Evolutionary conservation across 116 monocot genomes (phyloP), one percentile per base, ranked within the genome.

Genomic region (Phalaenopsis hybrid): DNA sequence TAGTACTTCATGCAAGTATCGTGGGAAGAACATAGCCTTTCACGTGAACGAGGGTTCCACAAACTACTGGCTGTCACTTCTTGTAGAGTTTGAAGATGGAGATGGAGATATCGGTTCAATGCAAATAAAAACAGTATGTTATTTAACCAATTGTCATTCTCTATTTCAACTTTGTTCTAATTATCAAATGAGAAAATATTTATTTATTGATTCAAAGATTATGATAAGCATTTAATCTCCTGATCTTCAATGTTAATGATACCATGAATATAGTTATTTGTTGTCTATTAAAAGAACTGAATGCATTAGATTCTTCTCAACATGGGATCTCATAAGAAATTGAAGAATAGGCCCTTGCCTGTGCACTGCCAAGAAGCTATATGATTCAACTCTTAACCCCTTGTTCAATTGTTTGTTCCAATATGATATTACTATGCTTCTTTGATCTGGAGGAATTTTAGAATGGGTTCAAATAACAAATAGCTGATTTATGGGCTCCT

Each of bases 1-100:
- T 75, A 96, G 96, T 85, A 92, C 92, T 46, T 88, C 86, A 31
- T 96, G 96, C 87, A 89, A 83, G 79, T 96, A 96, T 59, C 83
- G 79, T 0, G 90, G 90, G n/a, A 90, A 90, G 84, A 93, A 86
- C 81, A 89, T 96, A 43, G 92, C 94, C 6, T 96, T 96, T 81
- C 96, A 92, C 80, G 92, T 96, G 79, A 96, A 96, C 76, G 94
- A 94, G 82, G 96, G 96, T 2, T 93, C 96, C 16, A 96, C 96
- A 3, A 81, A 88, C 28, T 96, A 82, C 81, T 96, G 96, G 96
- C 87, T 96, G 1, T 96, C 96, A 16, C 94, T 96, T 58, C 83
- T 96, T 4, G 93, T 96, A n/a, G 96, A 96, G 85, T 96, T 88
- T 70, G 96, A 96, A 86, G 90, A 94, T 81, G 96, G 89, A 9